These are phyloP conservation scores for Penicillium sclerotigenum DNA, from an alignment of 2,329 filamentous ascomycete genomes.

Conservation along the genomic window DNA sequence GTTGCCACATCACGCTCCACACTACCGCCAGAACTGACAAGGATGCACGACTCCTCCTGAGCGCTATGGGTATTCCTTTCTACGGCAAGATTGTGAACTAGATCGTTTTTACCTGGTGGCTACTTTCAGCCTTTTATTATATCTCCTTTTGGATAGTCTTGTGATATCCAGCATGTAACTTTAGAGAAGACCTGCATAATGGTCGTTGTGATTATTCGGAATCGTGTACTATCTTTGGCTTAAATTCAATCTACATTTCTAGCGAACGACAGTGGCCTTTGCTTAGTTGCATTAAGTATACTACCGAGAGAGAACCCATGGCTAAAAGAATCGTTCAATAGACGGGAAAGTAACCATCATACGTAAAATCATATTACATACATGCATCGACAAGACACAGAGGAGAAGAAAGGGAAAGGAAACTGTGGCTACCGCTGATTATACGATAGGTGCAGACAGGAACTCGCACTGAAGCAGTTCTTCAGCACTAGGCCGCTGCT, in stretches of 20 bases:
- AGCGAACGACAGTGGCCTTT: neutral
- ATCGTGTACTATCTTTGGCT: constrained; percentile 25
- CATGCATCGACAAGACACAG: neutral
- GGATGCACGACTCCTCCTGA: constrained; percentile 74
- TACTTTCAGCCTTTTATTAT: constrained; percentile 5
- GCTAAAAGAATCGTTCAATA: neutral
- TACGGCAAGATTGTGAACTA: constrained; percentile 67
- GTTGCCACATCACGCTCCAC: constrained; percentile 77
- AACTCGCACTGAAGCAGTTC: constrained; percentile 84
- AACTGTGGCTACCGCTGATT: constrained; percentile 9
- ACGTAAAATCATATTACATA: constrained; percentile 20
- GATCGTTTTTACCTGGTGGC: neutral
- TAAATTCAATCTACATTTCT: constrained; percentile 16
- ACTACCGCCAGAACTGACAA: constrained; percentile 81
- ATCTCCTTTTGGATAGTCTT: constrained; percentile 10
- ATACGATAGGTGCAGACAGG: constrained; percentile 65
- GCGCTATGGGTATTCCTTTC: constrained; percentile 74
- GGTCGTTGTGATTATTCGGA: constrained; percentile 24
- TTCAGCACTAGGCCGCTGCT: constrained; percentile 85
- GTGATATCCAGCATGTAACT: constrained; percentile 26
- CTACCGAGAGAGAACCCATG: neutral
- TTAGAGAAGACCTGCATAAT: constrained; percentile 25
- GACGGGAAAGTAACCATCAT: constrained; percentile 3
- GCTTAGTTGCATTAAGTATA: neutral
- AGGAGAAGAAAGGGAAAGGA: neutral